Percentiles rank a stretch among this genome's conserved stretches.
These are phyloP conservation scores for Aspergillus sp. DNA, from an alignment of 2,329 filamentous ascomycete species.

Conservation along the genomic window DNA sequence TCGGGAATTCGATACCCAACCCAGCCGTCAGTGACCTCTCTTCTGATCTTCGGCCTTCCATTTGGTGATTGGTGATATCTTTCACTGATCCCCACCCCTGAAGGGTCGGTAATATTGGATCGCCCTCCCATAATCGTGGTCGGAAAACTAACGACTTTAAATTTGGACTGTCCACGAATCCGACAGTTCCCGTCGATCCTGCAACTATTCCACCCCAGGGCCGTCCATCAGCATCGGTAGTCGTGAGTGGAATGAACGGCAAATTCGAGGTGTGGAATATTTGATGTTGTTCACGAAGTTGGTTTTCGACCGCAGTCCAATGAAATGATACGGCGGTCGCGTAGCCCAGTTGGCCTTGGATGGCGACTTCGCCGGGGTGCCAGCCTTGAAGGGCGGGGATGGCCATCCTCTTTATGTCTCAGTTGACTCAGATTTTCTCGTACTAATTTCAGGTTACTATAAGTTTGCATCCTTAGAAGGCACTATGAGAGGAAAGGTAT, in stretches of 20 bases:
- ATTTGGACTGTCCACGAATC: background rate
- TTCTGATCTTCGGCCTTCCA: background rate
- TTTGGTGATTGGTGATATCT: background rate
- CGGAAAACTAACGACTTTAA: background rate
- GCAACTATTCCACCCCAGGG: conserved; percentile 6
- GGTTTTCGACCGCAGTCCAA: background rate
- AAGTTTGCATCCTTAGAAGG: no score
- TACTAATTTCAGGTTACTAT: no score
- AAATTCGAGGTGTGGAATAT: conserved; percentile 8
- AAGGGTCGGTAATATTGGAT: background rate
- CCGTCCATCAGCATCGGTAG: background rate
- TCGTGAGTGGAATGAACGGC: background rate
- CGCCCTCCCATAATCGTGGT: background rate
- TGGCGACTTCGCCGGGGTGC: conserved; percentile 6
- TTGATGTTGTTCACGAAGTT: conserved; percentile 6
- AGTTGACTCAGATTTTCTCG: fast-evolving
- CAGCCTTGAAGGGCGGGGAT: background rate
- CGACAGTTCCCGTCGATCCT: background rate
- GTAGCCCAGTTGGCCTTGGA: background rate
- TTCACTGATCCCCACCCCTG: background rate
- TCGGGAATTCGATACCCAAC: background rate
- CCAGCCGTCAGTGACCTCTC: background rate
- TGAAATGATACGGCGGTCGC: background rate
- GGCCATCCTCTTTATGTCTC: no score
- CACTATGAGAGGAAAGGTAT: no score